Evolutionary conservation across 2,329 filamentous ascomycete species (phyloP).

Genomic region (Pestalotiopsis fici): DNA sequence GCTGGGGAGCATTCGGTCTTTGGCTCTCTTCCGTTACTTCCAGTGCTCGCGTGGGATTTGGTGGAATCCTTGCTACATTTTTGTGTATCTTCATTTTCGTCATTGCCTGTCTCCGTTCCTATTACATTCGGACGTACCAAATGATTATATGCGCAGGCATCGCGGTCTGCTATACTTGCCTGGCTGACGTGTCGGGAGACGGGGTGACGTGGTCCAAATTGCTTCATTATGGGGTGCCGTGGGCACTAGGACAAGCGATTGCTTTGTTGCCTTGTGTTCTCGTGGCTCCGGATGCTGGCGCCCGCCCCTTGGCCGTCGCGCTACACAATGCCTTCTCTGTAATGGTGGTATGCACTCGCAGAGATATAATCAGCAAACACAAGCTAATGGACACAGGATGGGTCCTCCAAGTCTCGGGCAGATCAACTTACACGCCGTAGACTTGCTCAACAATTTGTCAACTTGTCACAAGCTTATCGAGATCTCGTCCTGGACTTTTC

Average conservation of each 20-base stretch:
- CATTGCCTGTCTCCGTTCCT: slow-evolving; percentile 54
- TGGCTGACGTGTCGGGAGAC: slow-evolving; percentile 47
- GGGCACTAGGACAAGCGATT: slow-evolving; percentile 56
- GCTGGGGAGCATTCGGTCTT: slow-evolving; percentile 55
- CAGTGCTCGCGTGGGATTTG: slow-evolving; percentile 48
- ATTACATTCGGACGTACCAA: slow-evolving; percentile 58
- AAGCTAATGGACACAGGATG: slow-evolving; percentile 23
- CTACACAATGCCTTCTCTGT: slow-evolving; percentile 47
- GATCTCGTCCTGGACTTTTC: slow-evolving; percentile 60
- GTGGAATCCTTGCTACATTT: slow-evolving; percentile 56
- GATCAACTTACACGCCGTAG: slow-evolving; percentile 36
- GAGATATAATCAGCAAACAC: not conserved
- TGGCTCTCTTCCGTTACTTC: slow-evolving; percentile 53
- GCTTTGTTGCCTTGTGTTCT: slow-evolving; percentile 48
- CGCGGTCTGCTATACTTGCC: slow-evolving; percentile 52
- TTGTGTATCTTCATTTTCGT: slow-evolving; percentile 52
- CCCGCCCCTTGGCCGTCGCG: slow-evolving; percentile 48
- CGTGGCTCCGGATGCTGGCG: slow-evolving; percentile 57
- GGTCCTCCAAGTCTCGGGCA: slow-evolving; percentile 30
- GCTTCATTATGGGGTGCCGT: slow-evolving; percentile 54
- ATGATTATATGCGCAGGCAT: slow-evolving; percentile 56
- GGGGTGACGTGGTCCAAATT: slow-evolving; percentile 51
- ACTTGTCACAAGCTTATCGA: slow-evolving; percentile 55
- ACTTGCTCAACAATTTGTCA: slow-evolving; percentile 53
- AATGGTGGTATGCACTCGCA: slow-evolving; percentile 40